Evolutionary conservation across 306 rosid species (phyloP).

Genomic region (Lathyrus oleraceus): DNA sequence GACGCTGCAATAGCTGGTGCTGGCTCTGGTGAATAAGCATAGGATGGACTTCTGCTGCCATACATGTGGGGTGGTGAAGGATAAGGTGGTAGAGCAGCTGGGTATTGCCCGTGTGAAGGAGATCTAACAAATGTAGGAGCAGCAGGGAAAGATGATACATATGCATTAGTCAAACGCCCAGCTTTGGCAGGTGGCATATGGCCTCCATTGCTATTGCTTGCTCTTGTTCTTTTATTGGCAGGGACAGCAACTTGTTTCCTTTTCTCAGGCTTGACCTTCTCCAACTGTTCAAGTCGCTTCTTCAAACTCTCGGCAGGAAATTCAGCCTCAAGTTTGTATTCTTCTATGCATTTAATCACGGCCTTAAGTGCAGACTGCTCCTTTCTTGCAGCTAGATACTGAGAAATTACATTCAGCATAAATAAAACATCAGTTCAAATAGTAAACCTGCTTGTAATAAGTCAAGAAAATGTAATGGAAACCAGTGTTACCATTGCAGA

Average conservation of each 20-base stretch:
- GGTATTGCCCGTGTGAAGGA: conserved; percentile 90
- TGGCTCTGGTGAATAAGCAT: conserved; percentile 85
- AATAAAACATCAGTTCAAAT: conserved; percentile 34
- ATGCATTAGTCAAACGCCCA: conserved; percentile 95
- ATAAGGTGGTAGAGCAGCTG: conserved; percentile 83
- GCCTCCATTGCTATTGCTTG: conserved; percentile 90
- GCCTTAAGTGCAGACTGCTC: conserved; percentile 96
- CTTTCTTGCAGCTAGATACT: conserved; percentile 93
- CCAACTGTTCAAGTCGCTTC: conserved; percentile 97
- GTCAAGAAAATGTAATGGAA: conserved; percentile 25
- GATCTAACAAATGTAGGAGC: conserved; percentile 85
- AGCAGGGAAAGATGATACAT: conserved; percentile 95
- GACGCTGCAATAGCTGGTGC: conserved; percentile 71
- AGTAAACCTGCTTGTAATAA: conserved; percentile 13
- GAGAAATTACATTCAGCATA: conserved; percentile 37
- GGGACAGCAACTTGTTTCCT: conserved; percentile 77
- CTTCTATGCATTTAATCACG: conserved; percentile 93
- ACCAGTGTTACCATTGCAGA: conserved; percentile 39
- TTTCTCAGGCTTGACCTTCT: conserved; percentile 91
- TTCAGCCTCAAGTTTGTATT: conserved; percentile 83
- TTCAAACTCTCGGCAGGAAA: conserved; percentile 91
- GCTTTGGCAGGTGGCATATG: conserved; percentile 99
- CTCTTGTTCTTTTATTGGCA: conserved; percentile 93
- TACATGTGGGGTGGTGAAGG: conserved; percentile 97
- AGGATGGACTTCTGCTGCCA: conserved; percentile 96